Percentiles rank a stretch among this genome's conserved stretches.
phyloP scores from a whole-genome alignment of 345 rosid genomes.

The Rubroshorea leprosula region DNA sequence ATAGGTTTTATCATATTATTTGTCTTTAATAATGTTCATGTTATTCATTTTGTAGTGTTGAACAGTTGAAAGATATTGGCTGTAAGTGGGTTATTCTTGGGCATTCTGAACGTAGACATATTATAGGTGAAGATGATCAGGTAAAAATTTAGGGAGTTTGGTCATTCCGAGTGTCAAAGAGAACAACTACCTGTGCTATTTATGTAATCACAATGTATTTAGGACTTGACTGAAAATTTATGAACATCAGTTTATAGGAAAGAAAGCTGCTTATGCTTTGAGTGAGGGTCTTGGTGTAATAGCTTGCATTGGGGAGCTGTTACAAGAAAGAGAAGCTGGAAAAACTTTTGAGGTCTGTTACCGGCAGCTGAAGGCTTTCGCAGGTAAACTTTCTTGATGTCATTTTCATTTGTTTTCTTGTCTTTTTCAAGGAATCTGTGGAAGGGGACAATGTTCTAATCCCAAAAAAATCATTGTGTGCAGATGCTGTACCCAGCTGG shows the following conservation, averaged over 20 bases:
- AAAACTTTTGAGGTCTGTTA: slow-evolving; percentile 94
- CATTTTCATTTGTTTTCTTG: neutral
- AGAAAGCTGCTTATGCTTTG: slow-evolving; percentile 93
- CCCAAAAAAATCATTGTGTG: slow-evolving; percentile 5
- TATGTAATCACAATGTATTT: neutral
- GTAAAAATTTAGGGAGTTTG: slow-evolving; percentile 27
- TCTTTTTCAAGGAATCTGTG: slow-evolving; percentile 1
- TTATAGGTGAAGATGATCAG: slow-evolving; percentile 89
- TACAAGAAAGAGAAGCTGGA: slow-evolving; percentile 93
- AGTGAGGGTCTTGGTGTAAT: slow-evolving; percentile 84
- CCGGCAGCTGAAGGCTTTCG: slow-evolving; percentile 79
- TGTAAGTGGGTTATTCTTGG: slow-evolving; percentile 98
- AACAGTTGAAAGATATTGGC: slow-evolving; percentile 85
- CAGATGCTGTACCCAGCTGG: slow-evolving; percentile 93
- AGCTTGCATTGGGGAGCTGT: slow-evolving; percentile 87
- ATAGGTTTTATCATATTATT: neutral
- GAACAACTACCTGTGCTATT: neutral
- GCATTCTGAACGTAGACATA: slow-evolving; percentile 93
- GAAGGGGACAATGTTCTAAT: slow-evolving; percentile 5
- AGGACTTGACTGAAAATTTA: slow-evolving; percentile 14
- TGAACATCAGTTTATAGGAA: slow-evolving; percentile 73
- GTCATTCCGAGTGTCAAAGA: neutral
- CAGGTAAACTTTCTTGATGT: slow-evolving; percentile 41
- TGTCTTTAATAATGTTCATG: neutral
- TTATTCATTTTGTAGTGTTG: slow-evolving; percentile 50